Base-by-base conservation (phyloP, 371 early-diverging fungal genomes). In the Smittium mucronatum region DNA sequence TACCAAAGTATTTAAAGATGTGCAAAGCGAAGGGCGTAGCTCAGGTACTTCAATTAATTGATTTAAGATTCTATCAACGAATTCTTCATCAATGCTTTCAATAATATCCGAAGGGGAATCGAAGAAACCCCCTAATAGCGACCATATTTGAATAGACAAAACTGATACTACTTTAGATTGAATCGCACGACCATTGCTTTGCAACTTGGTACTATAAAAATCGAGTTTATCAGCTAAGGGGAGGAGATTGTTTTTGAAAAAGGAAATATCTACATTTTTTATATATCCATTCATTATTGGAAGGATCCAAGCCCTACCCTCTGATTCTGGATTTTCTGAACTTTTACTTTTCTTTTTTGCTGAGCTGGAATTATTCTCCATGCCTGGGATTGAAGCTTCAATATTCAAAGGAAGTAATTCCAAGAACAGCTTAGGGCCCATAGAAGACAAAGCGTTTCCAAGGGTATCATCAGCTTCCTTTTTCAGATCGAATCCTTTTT, bases 101-200 rank as follows among this genome's bases (percentile, higher is more conserved):
- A 75, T 57, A 34, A 93, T 74, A 73, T 95, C 96, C 21, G 74
- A 70, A n/a, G 95, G 94, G 15, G 88, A 72, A 36, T 88, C 86
- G 74, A 93, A 93, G 74, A 94, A 88, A 16, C 89, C 90, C 21
- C 92, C 92, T 32, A 93, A 82, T 63, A 95, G 78, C 33, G 87
- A 85, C 93, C 96, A 97, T 58, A 94, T 84, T 80, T 97, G 98
- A 34, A 87, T 83, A 31, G 83, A 85, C 58, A 97, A 79, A 0
- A 95, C 93, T 67, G 88, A 89, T 74, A 89, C 93, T 57, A 97
- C 85, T 79, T 97, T 96, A 70, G 92, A 88, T 82, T 93, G 91
- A 71, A 91, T 82, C 32, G 80, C 85, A 29, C 85, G 80, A 58
- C 85, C 88, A 61, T 86, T 80, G 2, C 5, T 64, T 33, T 64